phyloP scores from a whole-genome alignment of 345 rosid species.

The Eucalyptus cladocalyx region DNA sequence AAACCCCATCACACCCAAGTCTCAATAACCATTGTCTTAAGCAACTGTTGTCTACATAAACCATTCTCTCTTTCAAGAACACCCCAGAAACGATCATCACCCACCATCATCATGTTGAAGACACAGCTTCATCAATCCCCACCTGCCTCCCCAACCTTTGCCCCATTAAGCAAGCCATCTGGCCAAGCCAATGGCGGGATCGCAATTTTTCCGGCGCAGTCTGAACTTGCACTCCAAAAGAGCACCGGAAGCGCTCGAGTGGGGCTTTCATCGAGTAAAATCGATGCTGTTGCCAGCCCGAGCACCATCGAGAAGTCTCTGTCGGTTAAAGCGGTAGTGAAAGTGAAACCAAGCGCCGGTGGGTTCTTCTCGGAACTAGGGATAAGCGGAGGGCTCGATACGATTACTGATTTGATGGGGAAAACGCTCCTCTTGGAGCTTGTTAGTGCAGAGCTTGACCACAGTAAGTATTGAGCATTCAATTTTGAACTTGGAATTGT shows the following conservation, averaged over 20 bases:
- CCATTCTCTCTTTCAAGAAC: background rate
- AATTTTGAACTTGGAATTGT: background rate
- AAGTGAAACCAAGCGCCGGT: conserved; percentile 7
- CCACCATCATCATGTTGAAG: conserved; percentile 12
- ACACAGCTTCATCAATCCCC: conserved; percentile 2
- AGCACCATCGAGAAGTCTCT: background rate
- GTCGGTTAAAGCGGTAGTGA: conserved; percentile 21
- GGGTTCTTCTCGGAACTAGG: conserved; percentile 10
- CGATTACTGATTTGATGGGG: conserved; percentile 29
- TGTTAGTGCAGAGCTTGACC: conserved; percentile 40
- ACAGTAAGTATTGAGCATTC: conserved; percentile 13
- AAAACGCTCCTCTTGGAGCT: conserved; percentile 40
- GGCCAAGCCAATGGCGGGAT: conserved; percentile 1
- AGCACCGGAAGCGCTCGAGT: background rate
- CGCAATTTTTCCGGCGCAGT: background rate
- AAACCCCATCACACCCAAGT: background rate
- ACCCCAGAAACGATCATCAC: background rate
- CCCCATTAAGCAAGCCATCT: conserved; percentile 6
- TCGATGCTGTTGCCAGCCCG: background rate
- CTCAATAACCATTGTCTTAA: background rate
- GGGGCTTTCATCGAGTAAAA: background rate
- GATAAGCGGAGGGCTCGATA: conserved; percentile 20
- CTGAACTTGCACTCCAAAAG: background rate
- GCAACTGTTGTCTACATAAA: background rate
- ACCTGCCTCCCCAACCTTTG: background rate